These are phyloP conservation scores for Schizophyllum commune DNA, from an alignment of 1,284 basidiomycete species.

Conservation along the genomic window DNA sequence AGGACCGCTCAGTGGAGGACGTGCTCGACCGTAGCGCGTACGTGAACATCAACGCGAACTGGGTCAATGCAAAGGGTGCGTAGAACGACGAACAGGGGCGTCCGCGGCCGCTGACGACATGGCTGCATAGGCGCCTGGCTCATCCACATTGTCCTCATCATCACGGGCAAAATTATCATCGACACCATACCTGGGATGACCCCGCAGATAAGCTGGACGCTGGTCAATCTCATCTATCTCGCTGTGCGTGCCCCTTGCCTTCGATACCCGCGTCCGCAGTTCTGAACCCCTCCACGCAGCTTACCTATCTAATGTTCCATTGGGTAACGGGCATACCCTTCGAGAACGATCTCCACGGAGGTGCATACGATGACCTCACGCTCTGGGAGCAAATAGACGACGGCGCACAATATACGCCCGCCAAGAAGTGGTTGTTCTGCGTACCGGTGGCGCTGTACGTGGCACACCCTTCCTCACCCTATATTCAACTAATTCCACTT, in stretches of 20 bases:
- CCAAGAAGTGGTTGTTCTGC: slow-evolving; percentile 95
- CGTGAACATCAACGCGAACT: slow-evolving; percentile 91
- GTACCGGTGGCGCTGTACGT: slow-evolving; percentile 89
- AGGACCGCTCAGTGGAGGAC: slow-evolving; percentile 71
- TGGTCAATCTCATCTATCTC: slow-evolving; percentile 90
- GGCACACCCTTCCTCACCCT: slow-evolving; percentile 2
- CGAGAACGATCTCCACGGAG: slow-evolving; percentile 78
- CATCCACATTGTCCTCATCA: slow-evolving; percentile 93
- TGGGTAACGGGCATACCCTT: slow-evolving; percentile 97
- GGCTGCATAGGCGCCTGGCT: slow-evolving; percentile 80
- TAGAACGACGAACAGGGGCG: slow-evolving; percentile 6
- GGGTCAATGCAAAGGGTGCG: slow-evolving; percentile 97
- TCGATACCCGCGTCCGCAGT: background rate
- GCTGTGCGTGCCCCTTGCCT: slow-evolving; percentile 48
- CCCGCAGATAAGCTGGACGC: slow-evolving; percentile 92
- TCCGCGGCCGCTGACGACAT: slow-evolving; percentile 2
- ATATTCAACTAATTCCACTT: slow-evolving; percentile 5
- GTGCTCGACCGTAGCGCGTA: slow-evolving; percentile 77
- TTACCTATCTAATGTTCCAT: slow-evolving; percentile 98
- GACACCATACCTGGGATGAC: slow-evolving; percentile 94
- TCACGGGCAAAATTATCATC: slow-evolving; percentile 85
- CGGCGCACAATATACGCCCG: slow-evolving; percentile 96
- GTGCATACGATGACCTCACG: slow-evolving; percentile 95
- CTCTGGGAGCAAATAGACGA: slow-evolving; percentile 99
- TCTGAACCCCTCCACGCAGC: slow-evolving; percentile 34